phyloP scores from a whole-genome alignment of 2,329 filamentous ascomycete genomes.

The Teratosphaeria viscida region DNA sequence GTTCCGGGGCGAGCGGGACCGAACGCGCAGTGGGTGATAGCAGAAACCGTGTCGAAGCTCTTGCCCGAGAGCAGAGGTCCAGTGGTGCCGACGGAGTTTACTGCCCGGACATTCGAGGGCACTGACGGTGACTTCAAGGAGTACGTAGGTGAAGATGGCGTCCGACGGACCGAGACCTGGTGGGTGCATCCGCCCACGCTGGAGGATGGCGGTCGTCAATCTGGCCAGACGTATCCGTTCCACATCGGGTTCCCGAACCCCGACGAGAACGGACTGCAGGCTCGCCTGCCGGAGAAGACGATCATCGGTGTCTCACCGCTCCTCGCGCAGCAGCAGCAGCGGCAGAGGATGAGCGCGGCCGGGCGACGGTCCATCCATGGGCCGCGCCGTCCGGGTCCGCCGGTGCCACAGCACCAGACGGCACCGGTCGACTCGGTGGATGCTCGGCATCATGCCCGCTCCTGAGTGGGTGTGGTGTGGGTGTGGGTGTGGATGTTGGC shows the following conservation, averaged over 20 bases:
- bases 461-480: not conserved
- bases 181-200: slow-evolving; percentile 37
- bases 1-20: slow-evolving; percentile 24
- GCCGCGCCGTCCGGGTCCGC: not conserved
- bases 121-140: slow-evolving; percentile 31
- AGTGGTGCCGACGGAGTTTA: slow-evolving; percentile 19
- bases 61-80: slow-evolving; percentile 10
- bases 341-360: not conserved
- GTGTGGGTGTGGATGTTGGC: not conserved
- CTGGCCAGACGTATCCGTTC: slow-evolving; percentile 26
- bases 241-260: slow-evolving; percentile 17
- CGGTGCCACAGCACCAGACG: slow-evolving; percentile 1
- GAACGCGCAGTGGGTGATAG: slow-evolving; percentile 24
- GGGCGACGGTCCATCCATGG: not conserved
- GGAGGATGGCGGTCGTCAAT: slow-evolving; percentile 23
- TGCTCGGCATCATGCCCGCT: not conserved
- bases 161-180: slow-evolving; percentile 33
- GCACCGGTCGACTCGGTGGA: slow-evolving; percentile 1
- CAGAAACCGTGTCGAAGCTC: slow-evolving; percentile 22
- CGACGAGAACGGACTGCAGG: slow-evolving; percentile 12
- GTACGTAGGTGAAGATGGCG: slow-evolving; percentile 31
- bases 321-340: slow-evolving; percentile 8
- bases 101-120: slow-evolving; percentile 27
- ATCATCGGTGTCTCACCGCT: slow-evolving; percentile 12
- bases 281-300: slow-evolving; percentile 10